These are phyloP conservation scores for Pulveroboletus sp. DNA, from an alignment of 768 basidiomycete genomes.

Conservation along the genomic window DNA sequence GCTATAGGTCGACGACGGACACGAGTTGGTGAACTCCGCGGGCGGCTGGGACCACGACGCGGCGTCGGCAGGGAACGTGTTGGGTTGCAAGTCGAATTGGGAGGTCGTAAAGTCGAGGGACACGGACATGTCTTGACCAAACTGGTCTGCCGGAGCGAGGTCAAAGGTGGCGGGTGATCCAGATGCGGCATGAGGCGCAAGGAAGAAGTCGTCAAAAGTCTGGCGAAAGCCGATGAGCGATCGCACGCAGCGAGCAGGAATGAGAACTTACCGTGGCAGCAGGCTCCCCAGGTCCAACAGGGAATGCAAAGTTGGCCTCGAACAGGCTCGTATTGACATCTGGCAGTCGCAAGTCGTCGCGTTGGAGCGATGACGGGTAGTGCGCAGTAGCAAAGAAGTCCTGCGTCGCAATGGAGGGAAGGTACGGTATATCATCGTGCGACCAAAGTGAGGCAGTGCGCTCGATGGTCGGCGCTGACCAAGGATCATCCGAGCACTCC, in stretches of 20 bases:
- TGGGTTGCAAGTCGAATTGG: slow-evolving; percentile 9
- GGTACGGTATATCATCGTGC: slow-evolving; percentile 26
- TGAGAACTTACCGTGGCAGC: slow-evolving; percentile 11
- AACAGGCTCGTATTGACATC: slow-evolving; percentile 48
- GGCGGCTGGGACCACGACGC: slow-evolving; percentile 11
- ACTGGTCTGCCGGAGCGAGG: slow-evolving; percentile 27
- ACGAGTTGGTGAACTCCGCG: slow-evolving; percentile 24
- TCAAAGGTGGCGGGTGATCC: slow-evolving; percentile 6
- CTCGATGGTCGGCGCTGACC: slow-evolving; percentile 50
- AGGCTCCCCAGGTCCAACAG: slow-evolving; percentile 8
- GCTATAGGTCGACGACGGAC: slow-evolving; percentile 41
- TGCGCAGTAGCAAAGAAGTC: slow-evolving; percentile 13
- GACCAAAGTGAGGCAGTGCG: slow-evolving; percentile 36
- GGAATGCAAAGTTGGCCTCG: slow-evolving; percentile 34
- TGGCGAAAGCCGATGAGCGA: slow-evolving; percentile 1
- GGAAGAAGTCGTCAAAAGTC: slow-evolving; percentile 24
- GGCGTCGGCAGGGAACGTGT: slow-evolving; percentile 1
- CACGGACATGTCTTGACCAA: slow-evolving; percentile 16
- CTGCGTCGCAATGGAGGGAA: background rate
- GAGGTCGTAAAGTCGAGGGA: slow-evolving; percentile 3
- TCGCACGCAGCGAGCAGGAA: fast-evolving
- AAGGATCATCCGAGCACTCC: slow-evolving; percentile 37
- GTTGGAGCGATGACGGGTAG: slow-evolving; percentile 37
- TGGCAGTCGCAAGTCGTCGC: slow-evolving; percentile 46
- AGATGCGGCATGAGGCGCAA: slow-evolving; percentile 17